Conservation (phyloP, 2,329 filamentous ascomycete genomes). For the Colletotrichum navitas region DNA sequence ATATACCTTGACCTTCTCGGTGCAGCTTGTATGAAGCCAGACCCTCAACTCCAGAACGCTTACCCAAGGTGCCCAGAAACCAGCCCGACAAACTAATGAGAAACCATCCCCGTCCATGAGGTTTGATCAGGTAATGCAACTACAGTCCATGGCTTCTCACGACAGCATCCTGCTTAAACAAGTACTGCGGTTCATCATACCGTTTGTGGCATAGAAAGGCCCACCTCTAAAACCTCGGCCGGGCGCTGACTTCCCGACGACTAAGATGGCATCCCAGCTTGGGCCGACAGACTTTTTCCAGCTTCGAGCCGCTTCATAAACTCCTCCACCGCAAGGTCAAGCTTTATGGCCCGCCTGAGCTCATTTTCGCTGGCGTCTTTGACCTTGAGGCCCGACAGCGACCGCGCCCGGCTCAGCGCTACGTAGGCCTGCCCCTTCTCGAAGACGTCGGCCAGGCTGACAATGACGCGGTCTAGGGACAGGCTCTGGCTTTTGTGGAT, state of each 20-base stretch:
- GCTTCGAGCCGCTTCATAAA: background rate
- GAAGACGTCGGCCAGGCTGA: conserved; percentile 66
- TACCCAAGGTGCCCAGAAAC: background rate
- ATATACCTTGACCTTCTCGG: background rate
- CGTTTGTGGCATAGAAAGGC: background rate
- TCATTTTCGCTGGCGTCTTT: conserved; percentile 45
- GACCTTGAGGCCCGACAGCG: conserved; percentile 61
- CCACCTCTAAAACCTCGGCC: too few species aligned
- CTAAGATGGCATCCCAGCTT: background rate
- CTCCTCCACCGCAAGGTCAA: conserved; percentile 3
- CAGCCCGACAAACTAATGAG: background rate
- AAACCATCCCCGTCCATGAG: background rate
- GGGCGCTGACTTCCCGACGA: background rate
- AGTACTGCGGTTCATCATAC: background rate
- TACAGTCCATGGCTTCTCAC: background rate
- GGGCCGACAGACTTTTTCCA: too few species aligned
- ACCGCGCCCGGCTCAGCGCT: conserved; percentile 68
- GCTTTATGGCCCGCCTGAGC: background rate
- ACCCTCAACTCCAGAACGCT: background rate
- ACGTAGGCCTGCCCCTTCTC: conserved; percentile 73
- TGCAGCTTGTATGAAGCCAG: background rate
- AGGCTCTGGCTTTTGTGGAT: conserved; percentile 75
- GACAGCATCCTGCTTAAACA: background rate
- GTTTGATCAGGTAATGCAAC: background rate
- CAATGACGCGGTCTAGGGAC: conserved; percentile 69